Base-by-base conservation (phyloP, 1,139 yeast species). In the Sugiyamaella sp. region DNA sequence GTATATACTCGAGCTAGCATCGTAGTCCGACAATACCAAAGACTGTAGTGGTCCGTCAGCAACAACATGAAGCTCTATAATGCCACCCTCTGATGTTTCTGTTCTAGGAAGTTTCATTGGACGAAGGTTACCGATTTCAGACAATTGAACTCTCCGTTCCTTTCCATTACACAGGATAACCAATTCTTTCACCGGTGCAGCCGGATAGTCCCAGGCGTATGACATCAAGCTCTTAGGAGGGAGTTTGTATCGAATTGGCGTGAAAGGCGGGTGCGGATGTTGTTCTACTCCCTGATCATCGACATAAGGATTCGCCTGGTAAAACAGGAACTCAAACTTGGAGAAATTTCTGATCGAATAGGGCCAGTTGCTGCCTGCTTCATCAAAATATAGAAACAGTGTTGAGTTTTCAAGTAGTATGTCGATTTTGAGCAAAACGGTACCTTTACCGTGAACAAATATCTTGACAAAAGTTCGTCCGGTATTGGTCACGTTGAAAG, bases 11-110 rank as follows among this genome's bases (percentile, higher is more conserved):
- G 80, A 75, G 2, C 83, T 80, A 4, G 95, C 86, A 63, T 89
- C 95, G 66, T 89, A 89, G 57, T 88, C 84, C 0, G 96, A 81
- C 5, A 93, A 84, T 1, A 90, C 85, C 61, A 93, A 77, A 0
- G 96, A 85, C 67, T 90, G 97, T 0, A 93, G 84, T 0, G 97
- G 96, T 0, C 98, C 99, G 73, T 93, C 98, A 0, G 98, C 99
- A 46, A 90, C 85, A 39, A 93, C 98, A 67, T 90, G 89, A 64
- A 93, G 74, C 65, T 91, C 98, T 29, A 89, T 91, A 51, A 84
- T 80, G 1, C 75, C 71, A 49, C 77, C 79, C 12, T 52, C 54
- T 6, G 52, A 33, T 5, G 70, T 71, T 4, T 72, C 69, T 0
- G 79, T 73, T 1, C 77, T 75, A 2, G 90, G 88, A 22, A 88